phyloP scores from a whole-genome alignment of 768 basidiomycete species.

The Mycena haematopus region DNA sequence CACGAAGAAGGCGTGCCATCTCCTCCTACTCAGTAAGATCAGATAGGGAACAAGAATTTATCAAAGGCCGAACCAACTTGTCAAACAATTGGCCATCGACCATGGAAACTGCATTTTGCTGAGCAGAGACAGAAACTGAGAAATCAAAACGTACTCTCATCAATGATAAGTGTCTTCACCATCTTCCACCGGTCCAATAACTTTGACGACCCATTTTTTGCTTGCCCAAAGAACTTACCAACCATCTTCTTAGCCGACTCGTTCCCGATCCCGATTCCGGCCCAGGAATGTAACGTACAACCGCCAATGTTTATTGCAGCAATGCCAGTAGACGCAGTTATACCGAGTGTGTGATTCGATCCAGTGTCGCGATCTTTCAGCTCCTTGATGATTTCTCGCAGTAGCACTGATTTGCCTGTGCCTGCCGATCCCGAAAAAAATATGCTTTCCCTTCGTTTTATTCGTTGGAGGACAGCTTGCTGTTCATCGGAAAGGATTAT shows the following conservation, averaged over 20 bases:
- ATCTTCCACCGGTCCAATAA: constrained; percentile 67
- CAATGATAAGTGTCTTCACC: constrained; percentile 75
- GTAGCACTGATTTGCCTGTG: constrained; percentile 85
- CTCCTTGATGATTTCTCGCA: constrained; percentile 72
- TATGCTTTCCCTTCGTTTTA: constrained; percentile 67
- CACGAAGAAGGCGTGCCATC: constrained; percentile 65
- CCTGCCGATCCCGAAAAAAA: constrained; percentile 91
- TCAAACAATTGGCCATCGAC: constrained; percentile 83
- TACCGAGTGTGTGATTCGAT: constrained; percentile 55
- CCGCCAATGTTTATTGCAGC: constrained; percentile 87
- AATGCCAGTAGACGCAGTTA: constrained; percentile 83
- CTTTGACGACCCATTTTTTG: constrained; percentile 26
- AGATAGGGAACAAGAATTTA: constrained; percentile 34
- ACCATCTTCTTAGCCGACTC: constrained; percentile 58
- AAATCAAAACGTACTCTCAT: constrained; percentile 67
- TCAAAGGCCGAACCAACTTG: constrained; percentile 61
- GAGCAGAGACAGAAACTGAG: neutral
- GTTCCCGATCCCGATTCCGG: constrained; percentile 78
- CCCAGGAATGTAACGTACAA: constrained; percentile 81
- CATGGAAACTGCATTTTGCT: constrained; percentile 75
- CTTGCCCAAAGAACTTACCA: constrained; percentile 57
- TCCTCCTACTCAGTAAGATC: constrained; percentile 52
- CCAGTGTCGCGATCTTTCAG: constrained; percentile 39
- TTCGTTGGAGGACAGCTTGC: constrained; percentile 51
- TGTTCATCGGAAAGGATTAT: constrained; percentile 61